A percentile compares a stretch with the other conserved stretches of the same genome.
These are phyloP conservation scores for Microbotryomycetes sp. DNA, from an alignment of 1,284 basidiomycete genomes.

Conservation along the genomic window DNA sequence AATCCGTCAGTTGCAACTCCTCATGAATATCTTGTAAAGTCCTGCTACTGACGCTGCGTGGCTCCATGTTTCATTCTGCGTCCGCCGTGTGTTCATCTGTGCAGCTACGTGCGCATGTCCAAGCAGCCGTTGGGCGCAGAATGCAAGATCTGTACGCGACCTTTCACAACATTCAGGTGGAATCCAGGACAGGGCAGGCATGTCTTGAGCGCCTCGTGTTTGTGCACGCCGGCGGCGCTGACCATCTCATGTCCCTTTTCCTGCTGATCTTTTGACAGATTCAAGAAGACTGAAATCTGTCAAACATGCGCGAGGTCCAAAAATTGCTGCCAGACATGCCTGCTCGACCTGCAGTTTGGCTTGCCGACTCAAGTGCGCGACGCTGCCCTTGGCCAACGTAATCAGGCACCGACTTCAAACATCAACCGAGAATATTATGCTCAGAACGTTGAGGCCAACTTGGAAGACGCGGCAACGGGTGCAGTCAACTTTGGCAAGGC, in stretches of 20 bases:
- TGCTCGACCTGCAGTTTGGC: slow-evolving; percentile 88
- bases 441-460: slow-evolving; percentile 54
- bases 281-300: slow-evolving; percentile 97
- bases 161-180: slow-evolving; percentile 45
- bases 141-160: slow-evolving; percentile 89
- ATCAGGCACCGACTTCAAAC: slow-evolving; percentile 78
- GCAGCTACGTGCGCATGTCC: slow-evolving; percentile 22
- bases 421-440: slow-evolving; percentile 94
- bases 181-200: background rate
- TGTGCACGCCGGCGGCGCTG: too few relatives aligned
- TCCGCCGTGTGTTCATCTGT: background rate
- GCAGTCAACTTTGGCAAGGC: slow-evolving; percentile 38
- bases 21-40: slow-evolving; percentile 47
- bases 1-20: slow-evolving; percentile 65
- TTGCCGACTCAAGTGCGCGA: slow-evolving; percentile 96
- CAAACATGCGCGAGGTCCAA: slow-evolving; percentile 98
- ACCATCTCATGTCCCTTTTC: background rate
- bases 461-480: slow-evolving; percentile 28
- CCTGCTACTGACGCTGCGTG: background rate
- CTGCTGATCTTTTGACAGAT: slow-evolving; percentile 44
- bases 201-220: background rate
- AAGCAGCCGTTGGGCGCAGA: slow-evolving; percentile 94
- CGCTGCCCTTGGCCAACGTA: slow-evolving; percentile 79
- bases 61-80: slow-evolving; percentile 46
- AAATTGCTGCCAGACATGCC: slow-evolving; percentile 97